phyloP scores from a whole-genome alignment of 2,329 filamentous ascomycete genomes.

The Fusarium sp. region DNA sequence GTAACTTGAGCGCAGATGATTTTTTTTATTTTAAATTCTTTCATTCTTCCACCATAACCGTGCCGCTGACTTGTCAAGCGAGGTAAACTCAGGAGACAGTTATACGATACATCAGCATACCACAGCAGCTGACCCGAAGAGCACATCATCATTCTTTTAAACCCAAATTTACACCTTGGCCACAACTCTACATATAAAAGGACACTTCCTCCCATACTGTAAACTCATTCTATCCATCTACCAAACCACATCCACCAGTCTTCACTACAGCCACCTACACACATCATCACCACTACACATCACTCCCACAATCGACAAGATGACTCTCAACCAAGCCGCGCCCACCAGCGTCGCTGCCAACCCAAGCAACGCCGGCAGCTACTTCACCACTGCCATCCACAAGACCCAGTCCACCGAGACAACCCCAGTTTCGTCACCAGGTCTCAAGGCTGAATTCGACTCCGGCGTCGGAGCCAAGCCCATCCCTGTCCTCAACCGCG shows the following conservation, averaged over 20 bases:
- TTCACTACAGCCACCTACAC: background rate
- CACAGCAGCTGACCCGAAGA: slow-evolving; percentile 1
- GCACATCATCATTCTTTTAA: background rate
- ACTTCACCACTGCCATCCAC: slow-evolving; percentile 30
- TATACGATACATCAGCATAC: slow-evolving; percentile 4
- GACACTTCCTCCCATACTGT: background rate
- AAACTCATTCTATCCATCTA: background rate
- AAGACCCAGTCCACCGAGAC: slow-evolving; percentile 37
- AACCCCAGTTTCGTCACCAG: slow-evolving; percentile 38
- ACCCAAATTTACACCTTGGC: background rate
- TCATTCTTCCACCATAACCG: slow-evolving; percentile 1
- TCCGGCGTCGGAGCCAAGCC: slow-evolving; percentile 41
- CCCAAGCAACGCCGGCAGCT: slow-evolving; percentile 28
- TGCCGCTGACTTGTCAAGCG: slow-evolving; percentile 8
- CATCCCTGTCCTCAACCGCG: slow-evolving; percentile 48
- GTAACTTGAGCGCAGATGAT: background rate
- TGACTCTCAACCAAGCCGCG: slow-evolving; percentile 16
- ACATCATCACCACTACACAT: background rate
- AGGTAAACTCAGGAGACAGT: slow-evolving; percentile 3
- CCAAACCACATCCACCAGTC: background rate
- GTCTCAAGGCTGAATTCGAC: slow-evolving; percentile 23
- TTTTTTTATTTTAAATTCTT: slow-evolving; percentile 1
- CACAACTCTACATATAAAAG: background rate
- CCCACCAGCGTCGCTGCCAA: slow-evolving; percentile 25
- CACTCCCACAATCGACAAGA: slow-evolving; percentile 9